Conservation (phyloP, 768 basidiomycete genomes). For the Collybiopsis confluens region DNA sequence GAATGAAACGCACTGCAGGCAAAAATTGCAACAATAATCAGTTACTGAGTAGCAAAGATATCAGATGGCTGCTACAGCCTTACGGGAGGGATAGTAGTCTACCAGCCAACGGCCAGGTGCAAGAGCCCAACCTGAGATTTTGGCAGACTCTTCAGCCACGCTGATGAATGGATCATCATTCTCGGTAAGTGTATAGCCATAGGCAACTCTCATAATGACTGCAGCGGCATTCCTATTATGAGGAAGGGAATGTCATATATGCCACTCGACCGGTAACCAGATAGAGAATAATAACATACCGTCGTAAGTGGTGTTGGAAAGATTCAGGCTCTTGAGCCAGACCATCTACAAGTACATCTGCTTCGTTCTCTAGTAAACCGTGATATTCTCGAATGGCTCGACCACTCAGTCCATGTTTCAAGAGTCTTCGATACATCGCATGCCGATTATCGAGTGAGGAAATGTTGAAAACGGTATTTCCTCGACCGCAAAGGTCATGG, state of each 20-base stretch:
- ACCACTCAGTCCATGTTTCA: conserved; percentile 32
- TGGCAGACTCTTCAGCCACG: conserved; percentile 33
- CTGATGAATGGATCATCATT: conserved; percentile 34
- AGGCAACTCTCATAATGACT: conserved; percentile 40
- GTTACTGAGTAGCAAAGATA: not conserved
- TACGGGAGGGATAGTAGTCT: conserved; percentile 37
- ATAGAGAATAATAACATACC: conserved; percentile 20
- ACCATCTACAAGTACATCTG: conserved; percentile 27
- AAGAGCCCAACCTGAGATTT: conserved; percentile 36
- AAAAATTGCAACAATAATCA: not conserved
- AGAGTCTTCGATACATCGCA: conserved; percentile 35
- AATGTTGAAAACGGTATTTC: conserved; percentile 39
- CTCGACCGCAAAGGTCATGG: conserved; percentile 37
- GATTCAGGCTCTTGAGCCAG: conserved; percentile 25
- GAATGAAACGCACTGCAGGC: conserved; percentile 41
- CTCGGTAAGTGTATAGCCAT: conserved; percentile 32
- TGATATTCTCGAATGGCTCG: conserved; percentile 31
- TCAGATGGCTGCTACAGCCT: too few relatives aligned
- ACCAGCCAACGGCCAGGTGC: conserved; percentile 41
- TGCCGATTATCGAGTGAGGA: conserved; percentile 34
- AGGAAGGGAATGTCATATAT: not conserved
- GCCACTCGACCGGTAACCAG: not conserved
- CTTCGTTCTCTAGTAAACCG: conserved; percentile 32
- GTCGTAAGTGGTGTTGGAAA: conserved; percentile 32
- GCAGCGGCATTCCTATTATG: conserved; percentile 29